Evolutionary conservation across 1,284 basidiomycete genomes (phyloP).

Genomic region (Papiliotrema nemorosa): DNA sequence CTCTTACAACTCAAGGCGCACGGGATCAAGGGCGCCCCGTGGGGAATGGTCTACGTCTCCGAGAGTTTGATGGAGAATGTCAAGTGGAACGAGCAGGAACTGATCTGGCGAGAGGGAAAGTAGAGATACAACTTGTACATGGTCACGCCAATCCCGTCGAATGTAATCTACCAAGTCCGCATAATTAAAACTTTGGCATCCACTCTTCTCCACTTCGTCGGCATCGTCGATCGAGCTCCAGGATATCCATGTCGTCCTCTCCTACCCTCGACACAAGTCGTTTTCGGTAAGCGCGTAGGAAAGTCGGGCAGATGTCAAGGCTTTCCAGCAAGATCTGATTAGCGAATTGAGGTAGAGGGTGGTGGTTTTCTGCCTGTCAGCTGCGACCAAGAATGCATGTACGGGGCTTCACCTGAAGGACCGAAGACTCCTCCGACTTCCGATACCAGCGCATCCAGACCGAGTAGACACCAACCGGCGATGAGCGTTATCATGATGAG

Average conservation of each 20-base stretch:
- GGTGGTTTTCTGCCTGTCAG: constrained; percentile 33
- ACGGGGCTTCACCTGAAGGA: constrained; percentile 30
- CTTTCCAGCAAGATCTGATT: constrained; percentile 40
- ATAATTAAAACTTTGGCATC: constrained; percentile 28
- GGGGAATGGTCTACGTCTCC: constrained; percentile 22
- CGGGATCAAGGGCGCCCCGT: constrained; percentile 16
- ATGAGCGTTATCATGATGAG: constrained; percentile 34
- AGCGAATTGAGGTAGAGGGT: constrained; percentile 38
- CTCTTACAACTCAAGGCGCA: constrained; percentile 12
- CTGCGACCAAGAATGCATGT: background rate
- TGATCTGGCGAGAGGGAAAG: constrained; percentile 9
- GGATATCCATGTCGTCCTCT: constrained; percentile 28
- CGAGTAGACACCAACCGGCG: constrained; percentile 43
- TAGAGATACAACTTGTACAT: background rate
- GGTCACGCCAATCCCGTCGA: background rate
- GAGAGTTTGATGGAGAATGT: constrained; percentile 10
- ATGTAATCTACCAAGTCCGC: too few relatives aligned
- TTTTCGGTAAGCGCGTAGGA: constrained; percentile 33
- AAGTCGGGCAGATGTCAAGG: constrained; percentile 38
- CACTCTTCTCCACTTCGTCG: constrained; percentile 33
- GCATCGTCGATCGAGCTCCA: constrained; percentile 30
- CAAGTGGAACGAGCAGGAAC: constrained; percentile 13
- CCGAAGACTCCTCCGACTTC: constrained; percentile 46
- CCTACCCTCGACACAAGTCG: constrained; percentile 34
- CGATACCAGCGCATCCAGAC: constrained; percentile 39